Base-by-base conservation (phyloP, 169 alveolate species). In the Eimeria tenella region DNA sequence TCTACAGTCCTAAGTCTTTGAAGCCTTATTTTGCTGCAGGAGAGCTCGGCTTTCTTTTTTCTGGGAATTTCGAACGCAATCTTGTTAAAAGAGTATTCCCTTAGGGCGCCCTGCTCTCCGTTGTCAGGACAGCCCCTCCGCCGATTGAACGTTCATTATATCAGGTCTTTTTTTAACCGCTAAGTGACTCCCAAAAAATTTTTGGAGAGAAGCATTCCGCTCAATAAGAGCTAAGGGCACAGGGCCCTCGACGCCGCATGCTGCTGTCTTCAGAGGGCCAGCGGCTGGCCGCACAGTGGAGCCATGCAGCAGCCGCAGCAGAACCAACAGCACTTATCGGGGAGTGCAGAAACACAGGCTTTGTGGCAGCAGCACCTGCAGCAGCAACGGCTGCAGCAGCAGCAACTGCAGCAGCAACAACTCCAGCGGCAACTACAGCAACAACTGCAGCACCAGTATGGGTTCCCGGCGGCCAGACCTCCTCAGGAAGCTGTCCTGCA, bases 251-350 rank as follows among this genome's bases (percentile, higher is more conserved):
- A 31, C 84, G 63, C 19, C 84, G 84, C 84, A 74, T 74, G 84
- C 62, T 50, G 84, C 84, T 49, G 60, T 74, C 84, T 6, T 4
- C 4, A 25, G 84, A 21, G 70, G 88, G 88, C 65, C 53, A 52
- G 70, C 71, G 88, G 88, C 70, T 17, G 65, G 53, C 53, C 42
- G 68, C 50, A 19, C 13, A 50, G 71, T 15, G 70, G 71, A 50
- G 65, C 49, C 21, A 50, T 79, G 88, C 88, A 55, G 49, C 88
- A 50, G 88, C 88, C 70, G 88, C 84, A 79, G 65, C 88, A 79
- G 88, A 6, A 52, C 88, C 49, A 42, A 50, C 68, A 52, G 65
- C 49, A 50, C 77, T 11, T n/a, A 10, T 1, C 9, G 3, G n/a
- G 13, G 65, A 77, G 86, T 19, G 58, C n/a, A 52, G 83, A 73